phyloP scores from a whole-genome alignment of 2,329 filamentous ascomycete genomes.

The Neopestalotiopsis rosae region DNA sequence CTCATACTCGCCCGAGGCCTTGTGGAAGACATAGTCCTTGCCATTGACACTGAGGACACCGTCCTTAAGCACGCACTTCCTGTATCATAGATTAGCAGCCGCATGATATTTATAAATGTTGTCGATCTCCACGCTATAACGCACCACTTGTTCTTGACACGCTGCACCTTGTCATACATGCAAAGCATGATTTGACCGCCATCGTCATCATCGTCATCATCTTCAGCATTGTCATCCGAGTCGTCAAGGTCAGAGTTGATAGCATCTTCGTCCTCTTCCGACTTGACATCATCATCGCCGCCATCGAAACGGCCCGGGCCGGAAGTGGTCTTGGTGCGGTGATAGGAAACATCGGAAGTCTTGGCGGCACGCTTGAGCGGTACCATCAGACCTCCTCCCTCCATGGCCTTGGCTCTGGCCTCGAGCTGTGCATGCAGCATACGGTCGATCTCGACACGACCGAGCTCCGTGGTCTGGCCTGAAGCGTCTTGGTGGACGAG shows the following conservation, averaged over 20 bases:
- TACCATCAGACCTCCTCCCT: conserved; percentile 78
- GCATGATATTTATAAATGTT: not conserved
- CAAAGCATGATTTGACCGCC: conserved; percentile 93
- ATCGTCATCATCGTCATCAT: conserved; percentile 88
- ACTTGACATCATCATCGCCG: conserved; percentile 63
- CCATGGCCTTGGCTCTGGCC: conserved; percentile 69
- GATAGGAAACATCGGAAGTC: conserved; percentile 36
- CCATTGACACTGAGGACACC: conserved; percentile 92
- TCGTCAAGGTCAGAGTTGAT: conserved; percentile 99
- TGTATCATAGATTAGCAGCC: conserved; percentile 41
- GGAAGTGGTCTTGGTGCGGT: conserved; percentile 28
- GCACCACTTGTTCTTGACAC: conserved; percentile 97
- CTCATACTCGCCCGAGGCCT: conserved; percentile 95
- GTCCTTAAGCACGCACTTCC: conserved; percentile 98
- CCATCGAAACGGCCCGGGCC: conserved; percentile 65
- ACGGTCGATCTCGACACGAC: conserved; percentile 68
- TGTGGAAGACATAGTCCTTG: conserved; percentile 98
- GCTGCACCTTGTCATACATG: conserved; percentile 98
- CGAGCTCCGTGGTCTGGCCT: conserved; percentile 61
- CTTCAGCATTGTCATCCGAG: conserved; percentile 82
- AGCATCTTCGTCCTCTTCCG: conserved; percentile 87
- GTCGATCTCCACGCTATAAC: conserved; percentile 28
- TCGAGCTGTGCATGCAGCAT: conserved; percentile 73
- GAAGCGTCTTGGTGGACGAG: conserved; percentile 61
- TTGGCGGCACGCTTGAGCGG: conserved; percentile 65